These are phyloP conservation scores for Bacidia rubella DNA, from an alignment of 495 filamentous ascomycete genomes.

Conservation along the genomic window DNA sequence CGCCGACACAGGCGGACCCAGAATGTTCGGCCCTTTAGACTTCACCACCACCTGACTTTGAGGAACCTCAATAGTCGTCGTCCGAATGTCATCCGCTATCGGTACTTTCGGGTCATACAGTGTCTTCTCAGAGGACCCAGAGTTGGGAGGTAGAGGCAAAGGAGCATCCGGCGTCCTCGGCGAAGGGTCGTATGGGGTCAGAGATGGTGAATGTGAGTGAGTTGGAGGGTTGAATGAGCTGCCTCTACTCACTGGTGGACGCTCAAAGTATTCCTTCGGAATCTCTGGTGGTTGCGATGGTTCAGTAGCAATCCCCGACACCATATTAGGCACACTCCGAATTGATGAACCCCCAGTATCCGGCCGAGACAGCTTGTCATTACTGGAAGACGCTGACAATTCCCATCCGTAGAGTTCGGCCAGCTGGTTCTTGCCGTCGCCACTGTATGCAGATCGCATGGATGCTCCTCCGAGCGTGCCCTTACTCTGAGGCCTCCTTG, in stretches of 20 bases:
- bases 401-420: conserved; percentile 17
- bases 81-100: neutral
- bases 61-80: conserved; percentile 3
- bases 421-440: conserved; percentile 8
- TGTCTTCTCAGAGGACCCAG: neutral
- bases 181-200: conserved; percentile 10
- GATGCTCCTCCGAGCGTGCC: conserved; percentile 9
- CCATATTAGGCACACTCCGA: neutral
- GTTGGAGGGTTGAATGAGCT: conserved; percentile 2
- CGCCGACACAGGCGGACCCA: conserved; percentile 14
- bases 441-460: conserved; percentile 2
- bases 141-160: neutral
- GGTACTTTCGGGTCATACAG: neutral
- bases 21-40: conserved; percentile 14
- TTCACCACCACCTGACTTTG: conserved; percentile 11
- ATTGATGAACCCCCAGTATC: neutral
- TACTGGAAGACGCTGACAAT: neutral
- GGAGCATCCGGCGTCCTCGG: conserved; percentile 1
- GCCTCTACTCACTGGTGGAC: neutral
- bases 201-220: conserved; percentile 6
- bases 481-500: conserved; percentile 6
- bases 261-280: neutral
- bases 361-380: neutral
- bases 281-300: neutral
- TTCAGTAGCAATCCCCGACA: neutral